A percentile compares a stretch with the other conserved stretches of the same genome.
Conservation (phyloP, 108 stramenopile genomes). For the Nitzschia inconspicua region DNA sequence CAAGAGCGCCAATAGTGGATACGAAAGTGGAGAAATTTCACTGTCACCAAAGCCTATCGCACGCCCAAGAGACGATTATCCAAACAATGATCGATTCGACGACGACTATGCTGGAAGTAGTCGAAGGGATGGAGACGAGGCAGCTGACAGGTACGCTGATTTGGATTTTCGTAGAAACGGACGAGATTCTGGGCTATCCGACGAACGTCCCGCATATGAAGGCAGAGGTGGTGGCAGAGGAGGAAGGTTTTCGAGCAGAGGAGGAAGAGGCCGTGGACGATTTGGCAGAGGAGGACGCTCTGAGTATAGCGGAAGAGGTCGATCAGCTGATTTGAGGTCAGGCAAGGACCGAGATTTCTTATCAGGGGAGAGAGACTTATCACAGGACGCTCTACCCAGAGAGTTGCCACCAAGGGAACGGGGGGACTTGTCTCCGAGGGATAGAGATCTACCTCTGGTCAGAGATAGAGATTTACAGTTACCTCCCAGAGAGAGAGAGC, state of each 20-base stretch:
- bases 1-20: conserved; percentile 9
- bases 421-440: neutral
- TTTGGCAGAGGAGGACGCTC: conserved; percentile 3
- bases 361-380: neutral
- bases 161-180: conserved; percentile 3
- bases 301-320: neutral
- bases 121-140: neutral
- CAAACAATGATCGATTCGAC: neutral
- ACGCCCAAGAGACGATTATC: neutral
- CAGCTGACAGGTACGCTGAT: neutral
- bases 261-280: conserved; percentile 15
- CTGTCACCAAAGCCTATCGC: conserved; percentile 12
- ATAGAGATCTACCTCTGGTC: no score
- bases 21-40: conserved; percentile 29
- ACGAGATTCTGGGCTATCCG: conserved; percentile 1
- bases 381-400: neutral
- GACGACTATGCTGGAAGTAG: neutral
- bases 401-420: neutral
- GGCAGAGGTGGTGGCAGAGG: conserved; percentile 1
- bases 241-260: neutral
- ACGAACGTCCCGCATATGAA: no score
- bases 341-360: neutral
- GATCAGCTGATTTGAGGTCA: conserved; percentile 8
- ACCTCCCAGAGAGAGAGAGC: no score
- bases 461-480: no score